Evolutionary conservation across 2,329 filamentous ascomycete species (phyloP), one percentile per base, ranked within the genome.

Genomic region (Plectosphaerella cucumerina): DNA sequence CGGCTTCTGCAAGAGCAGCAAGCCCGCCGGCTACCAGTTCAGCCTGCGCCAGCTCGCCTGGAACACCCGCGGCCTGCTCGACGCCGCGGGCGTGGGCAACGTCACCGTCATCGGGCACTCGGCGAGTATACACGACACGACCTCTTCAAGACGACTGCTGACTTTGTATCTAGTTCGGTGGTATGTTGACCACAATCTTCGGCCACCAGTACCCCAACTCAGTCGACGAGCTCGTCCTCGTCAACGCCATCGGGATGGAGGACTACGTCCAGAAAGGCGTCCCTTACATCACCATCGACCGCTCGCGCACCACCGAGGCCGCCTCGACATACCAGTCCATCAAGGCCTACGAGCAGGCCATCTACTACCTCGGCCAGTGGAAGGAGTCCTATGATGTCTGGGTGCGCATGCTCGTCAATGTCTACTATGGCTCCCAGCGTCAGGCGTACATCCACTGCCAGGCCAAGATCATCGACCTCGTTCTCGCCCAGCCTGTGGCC

Each of bases 1-100:
- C 44, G 77, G 78, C 52, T 81, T 79, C 65, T 81, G 78, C 71
- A 81, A 81, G 62, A 80, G 76, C 10, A 70, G 72, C 21, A 81
- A 81, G 62, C 74, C 76, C 0, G 58, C 59, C 2, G 58, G 59
- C 12, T 81, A 80, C 59, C 77, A 81, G 58, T 80, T 77, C 65
- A 76, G 70, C 22, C 65, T 81, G 9, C 70, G 74, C 33, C 76
- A 80, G 60, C 63, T 81, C 6, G 72, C 75, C 2, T 65, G 66
- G 55, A 81, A 81, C 65, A 80, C 76, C 11, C 66, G 70, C 37
- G 66, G 64, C n/a, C 64, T 82, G 5, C 67, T 81, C 9, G 56
- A 69, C 44, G 63, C 68, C 2, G 65, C 81, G n/a, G 65, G 63
- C 26, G 26, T 31, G 26, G 26, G 26, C 26, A 31, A 31, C 26